A percentile compares a stretch with the other conserved stretches of the same genome.
Evolutionary conservation across 108 stramenopile genomes (phyloP).

Genomic region (Craspedostauros australis): DNA sequence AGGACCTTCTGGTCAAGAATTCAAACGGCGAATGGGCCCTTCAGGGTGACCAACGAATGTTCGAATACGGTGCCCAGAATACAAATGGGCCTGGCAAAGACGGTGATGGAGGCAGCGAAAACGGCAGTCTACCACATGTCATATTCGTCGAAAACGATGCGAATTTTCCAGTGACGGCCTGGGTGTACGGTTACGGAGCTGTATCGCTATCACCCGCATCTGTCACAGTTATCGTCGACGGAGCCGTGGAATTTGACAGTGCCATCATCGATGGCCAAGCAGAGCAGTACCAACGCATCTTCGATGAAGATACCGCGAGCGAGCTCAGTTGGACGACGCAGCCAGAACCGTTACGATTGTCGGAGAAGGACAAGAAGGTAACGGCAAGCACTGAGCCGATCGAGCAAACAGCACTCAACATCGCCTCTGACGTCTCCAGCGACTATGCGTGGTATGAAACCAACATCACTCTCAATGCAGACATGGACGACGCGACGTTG

Average conservation of each 20-base stretch:
- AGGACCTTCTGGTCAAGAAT: slow-evolving; percentile 8
- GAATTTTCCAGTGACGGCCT: not conserved
- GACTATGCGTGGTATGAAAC: slow-evolving; percentile 61
- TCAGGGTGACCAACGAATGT: slow-evolving; percentile 23
- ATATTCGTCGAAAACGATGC: slow-evolving; percentile 37
- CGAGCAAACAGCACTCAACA: slow-evolving; percentile 34
- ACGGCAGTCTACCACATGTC: slow-evolving; percentile 7
- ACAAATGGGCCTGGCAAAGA: too few species aligned
- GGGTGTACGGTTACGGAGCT: not conserved
- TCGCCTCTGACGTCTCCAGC: slow-evolving; percentile 23
- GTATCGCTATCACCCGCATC: slow-evolving; percentile 24
- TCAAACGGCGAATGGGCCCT: slow-evolving; percentile 17
- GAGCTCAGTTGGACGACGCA: slow-evolving; percentile 30
- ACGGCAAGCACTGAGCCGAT: slow-evolving; percentile 13
- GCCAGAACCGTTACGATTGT: too few species aligned
- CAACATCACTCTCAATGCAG: slow-evolving; percentile 7
- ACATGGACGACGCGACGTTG: slow-evolving; percentile 11
- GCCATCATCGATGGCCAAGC: slow-evolving; percentile 13
- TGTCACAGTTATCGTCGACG: slow-evolving; percentile 22
- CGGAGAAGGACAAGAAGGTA: too few species aligned
- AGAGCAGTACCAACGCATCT: slow-evolving; percentile 16
- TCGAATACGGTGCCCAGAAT: slow-evolving; percentile 10
- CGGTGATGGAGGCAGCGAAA: too few species aligned
- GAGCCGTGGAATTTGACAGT: slow-evolving; percentile 32
- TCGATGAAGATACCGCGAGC: too few species aligned